These are phyloP conservation scores for Magnusiomyces suaveolens DNA, from an alignment of 1,139 yeast genomes.

Conservation along the genomic window DNA sequence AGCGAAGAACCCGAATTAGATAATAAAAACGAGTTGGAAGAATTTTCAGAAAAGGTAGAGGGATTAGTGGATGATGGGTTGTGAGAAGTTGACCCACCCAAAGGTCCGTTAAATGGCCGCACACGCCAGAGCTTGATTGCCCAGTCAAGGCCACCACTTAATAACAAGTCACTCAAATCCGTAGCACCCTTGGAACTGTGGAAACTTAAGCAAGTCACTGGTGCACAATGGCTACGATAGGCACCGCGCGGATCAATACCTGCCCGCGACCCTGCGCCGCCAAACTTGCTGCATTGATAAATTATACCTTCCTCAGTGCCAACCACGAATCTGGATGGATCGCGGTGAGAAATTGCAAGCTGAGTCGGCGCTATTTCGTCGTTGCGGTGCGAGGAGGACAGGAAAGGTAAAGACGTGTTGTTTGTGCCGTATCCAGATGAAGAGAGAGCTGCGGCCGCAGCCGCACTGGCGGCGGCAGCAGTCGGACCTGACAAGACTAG, in stretches of 20 bases:
- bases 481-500: constrained; percentile 27
- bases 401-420: background rate
- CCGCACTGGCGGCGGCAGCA: background rate
- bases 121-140: constrained; percentile 34
- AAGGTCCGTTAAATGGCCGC: constrained; percentile 16
- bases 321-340: constrained; percentile 35
- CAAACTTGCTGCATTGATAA: constrained; percentile 35
- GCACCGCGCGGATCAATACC: constrained; percentile 27
- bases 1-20: constrained; percentile 4
- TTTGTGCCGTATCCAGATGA: background rate
- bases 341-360: constrained; percentile 28
- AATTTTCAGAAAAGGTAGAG: background rate
- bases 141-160: constrained; percentile 38
- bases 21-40: background rate
- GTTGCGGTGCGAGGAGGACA: constrained; percentile 19
- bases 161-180: constrained; percentile 29
- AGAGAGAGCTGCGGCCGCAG: background rate
- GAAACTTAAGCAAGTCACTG: constrained; percentile 31
- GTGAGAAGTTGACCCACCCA: background rate
- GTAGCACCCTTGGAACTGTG: constrained; percentile 24
- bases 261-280: constrained; percentile 31
- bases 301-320: constrained; percentile 44
- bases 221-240: constrained; percentile 33
- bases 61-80: background rate
- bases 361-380: constrained; percentile 37